Conservation (phyloP, 2,329 filamentous ascomycete genomes). For the Pyricularia grisea region DNA sequence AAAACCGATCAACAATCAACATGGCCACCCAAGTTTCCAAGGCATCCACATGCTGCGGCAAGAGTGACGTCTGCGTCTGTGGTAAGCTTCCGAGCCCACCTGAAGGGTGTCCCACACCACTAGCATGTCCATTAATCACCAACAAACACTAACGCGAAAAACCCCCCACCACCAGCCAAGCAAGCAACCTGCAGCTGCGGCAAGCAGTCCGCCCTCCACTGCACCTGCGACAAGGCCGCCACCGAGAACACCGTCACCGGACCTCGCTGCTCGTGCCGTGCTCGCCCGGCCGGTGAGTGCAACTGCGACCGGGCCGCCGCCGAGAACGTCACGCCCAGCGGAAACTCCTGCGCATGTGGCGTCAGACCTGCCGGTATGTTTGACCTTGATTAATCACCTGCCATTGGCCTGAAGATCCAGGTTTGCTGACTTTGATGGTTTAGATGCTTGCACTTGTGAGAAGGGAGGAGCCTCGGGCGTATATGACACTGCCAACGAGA, state of each 20-base stretch:
- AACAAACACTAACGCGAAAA: background rate
- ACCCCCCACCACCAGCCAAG: slow-evolving; percentile 34
- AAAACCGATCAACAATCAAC: background rate
- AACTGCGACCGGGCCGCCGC: slow-evolving; percentile 64
- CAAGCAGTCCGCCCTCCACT: slow-evolving; percentile 76
- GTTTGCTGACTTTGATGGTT: slow-evolving; percentile 1
- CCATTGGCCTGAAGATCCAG: background rate
- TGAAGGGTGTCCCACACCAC: background rate
- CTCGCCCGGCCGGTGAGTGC: slow-evolving; percentile 70
- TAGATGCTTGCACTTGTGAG: slow-evolving; percentile 73
- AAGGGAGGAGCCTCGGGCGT: slow-evolving; percentile 48
- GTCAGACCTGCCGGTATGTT: slow-evolving; percentile 58
- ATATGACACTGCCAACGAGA: slow-evolving; percentile 57
- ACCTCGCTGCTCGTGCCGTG: slow-evolving; percentile 74
- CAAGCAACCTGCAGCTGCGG: slow-evolving; percentile 80
- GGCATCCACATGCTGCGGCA: slow-evolving; percentile 46
- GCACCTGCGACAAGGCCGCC: slow-evolving; percentile 69
- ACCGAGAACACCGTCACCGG: slow-evolving; percentile 67
- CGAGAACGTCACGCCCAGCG: slow-evolving; percentile 57
- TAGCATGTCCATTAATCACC: slow-evolving; percentile 3
- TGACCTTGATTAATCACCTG: background rate
- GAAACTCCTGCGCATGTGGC: slow-evolving; percentile 67
- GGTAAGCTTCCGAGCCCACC: slow-evolving; percentile 26
- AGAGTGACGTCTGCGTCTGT: slow-evolving; percentile 45
- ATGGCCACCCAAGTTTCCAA: slow-evolving; percentile 11